A percentile compares a stretch with the other conserved stretches of the same genome.
Conservation (phyloP, 75 land plant species). For the Gnetum montanum region DNA sequence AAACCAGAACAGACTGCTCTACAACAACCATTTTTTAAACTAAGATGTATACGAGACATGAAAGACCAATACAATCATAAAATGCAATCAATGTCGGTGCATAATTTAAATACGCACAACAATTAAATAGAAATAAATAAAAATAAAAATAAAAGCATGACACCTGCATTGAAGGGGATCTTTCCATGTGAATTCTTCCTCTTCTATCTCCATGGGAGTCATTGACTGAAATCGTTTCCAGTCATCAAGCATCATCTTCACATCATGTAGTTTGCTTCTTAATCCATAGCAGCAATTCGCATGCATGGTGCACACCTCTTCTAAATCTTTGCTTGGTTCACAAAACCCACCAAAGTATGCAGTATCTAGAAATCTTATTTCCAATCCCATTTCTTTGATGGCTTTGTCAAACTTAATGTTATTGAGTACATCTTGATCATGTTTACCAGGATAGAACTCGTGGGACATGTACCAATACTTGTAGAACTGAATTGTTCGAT, state of each 20-base stretch:
- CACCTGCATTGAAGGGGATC: conserved; percentile 49
- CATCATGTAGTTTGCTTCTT: conserved; percentile 43
- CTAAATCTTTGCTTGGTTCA: conserved; percentile 48
- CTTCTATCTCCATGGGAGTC: conserved; percentile 14
- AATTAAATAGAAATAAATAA: too few relatives aligned
- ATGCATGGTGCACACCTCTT: conserved; percentile 71
- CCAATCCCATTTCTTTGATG: conserved; percentile 39
- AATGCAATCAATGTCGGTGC: too few relatives aligned
- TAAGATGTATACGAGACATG: too few relatives aligned
- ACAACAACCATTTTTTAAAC: too few relatives aligned
- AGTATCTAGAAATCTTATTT: conserved; percentile 47
- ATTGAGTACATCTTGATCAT: conserved; percentile 90
- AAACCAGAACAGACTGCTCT: too few relatives aligned
- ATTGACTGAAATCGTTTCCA: conserved; percentile 42
- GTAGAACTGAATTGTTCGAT: conserved; percentile 66
- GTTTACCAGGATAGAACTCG: conserved; percentile 44
- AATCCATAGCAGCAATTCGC: conserved; percentile 71
- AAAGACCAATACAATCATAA: too few relatives aligned
- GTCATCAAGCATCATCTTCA: conserved; percentile 49
- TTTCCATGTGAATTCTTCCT: conserved; percentile 15
- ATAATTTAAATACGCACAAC: too few relatives aligned
- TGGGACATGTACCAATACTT: conserved; percentile 69
- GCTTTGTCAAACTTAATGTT: conserved; percentile 49
- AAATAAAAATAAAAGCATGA: too few relatives aligned
- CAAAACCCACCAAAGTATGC: conserved; percentile 62